Evolutionary conservation across 306 rosid species (phyloP), one percentile per base, ranked within the genome.

Genomic region (Cercis canadensis): DNA sequence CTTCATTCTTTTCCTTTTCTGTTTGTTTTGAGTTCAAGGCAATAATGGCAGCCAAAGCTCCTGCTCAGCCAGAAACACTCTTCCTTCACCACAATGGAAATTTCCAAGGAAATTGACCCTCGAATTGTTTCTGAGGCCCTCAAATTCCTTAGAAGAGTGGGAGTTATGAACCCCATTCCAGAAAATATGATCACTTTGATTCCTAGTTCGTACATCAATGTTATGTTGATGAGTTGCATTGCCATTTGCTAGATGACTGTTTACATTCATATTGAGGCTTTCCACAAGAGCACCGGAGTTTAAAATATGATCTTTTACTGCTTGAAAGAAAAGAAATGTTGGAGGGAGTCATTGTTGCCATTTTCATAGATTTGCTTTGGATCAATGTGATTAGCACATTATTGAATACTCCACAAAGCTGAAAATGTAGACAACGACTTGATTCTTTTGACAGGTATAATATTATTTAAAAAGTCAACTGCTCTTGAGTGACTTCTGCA

Each of bases 121-220:
- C 39, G 11, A 16, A 2, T 11, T 19, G 74, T 5, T 70, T 57
- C 74, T n/a, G 1, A 4, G 2, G 50, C 81, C 4, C 15, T 33
- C 2, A 0, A 9, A 57, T 65, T 8, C 34, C 17, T 80, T 4
- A 4, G 2, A 17, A 8, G 0, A 2, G 1, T 40, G 49, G 77
- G 84, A 72, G 5, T 51, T 0, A 10, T 44, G 8, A 8, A 29
- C 52, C 57, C 78, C 50, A 6, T 80, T 70, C 81, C 81, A 34
- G 31, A 29, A 56, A 75, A 24, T 21, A 57, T 66, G 5, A 5
- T 8, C 70, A 57, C 34, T 75, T 70, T 70, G 70, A 40, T 70
- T 80, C 71, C 60, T 12, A 43, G 14, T 29, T 75, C 67, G 33
- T 57, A 29, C 32, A 62, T n/a, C 19, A 57, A n/a, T 47, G 75